Evolutionary conservation across 306 rosid genomes (phyloP), one percentile per base, ranked within the genome.

Genomic region (Fragaria vesca): DNA sequence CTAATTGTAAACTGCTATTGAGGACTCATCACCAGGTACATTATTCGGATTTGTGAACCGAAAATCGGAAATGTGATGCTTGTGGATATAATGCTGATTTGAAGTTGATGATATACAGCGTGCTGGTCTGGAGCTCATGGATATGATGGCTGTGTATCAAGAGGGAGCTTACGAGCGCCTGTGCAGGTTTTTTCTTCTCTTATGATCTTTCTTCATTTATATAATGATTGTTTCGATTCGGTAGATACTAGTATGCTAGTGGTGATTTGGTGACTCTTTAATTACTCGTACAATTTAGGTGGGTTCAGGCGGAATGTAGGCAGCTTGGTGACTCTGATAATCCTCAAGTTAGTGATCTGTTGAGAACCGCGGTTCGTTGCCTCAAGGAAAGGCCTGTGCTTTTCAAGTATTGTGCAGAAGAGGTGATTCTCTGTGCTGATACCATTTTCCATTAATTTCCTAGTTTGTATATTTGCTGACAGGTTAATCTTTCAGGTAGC

Each of bases 381-480:
- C 99, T 95, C 82, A 90, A 87, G 86, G 99, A 93, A 85, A 87
- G 99, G 76, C 92, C 97, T 60, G 90, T 90, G 69, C 99, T 95
- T 81, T 93, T 95, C 89, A 95, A 95, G 86, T 95, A 95, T 74
- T 95, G 99, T 85, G 97, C 99, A 60, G 99, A 95, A 86, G 99
- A 95, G 99, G 99, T 91, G 79, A 79, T 81, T 86, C 47, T 28
- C 26, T 61, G 6, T 45, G 78, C 32, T 17, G 2, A 46, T 57
- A 36, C 42, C 51, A 7, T 62, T 18, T 51, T 15, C 20, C 20
- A 15, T 70, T 36, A 10, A 61, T 72, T 61, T 60, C 72, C 10
- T 3, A 50, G 8, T 38, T 61, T 36, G 55, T 73, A 74, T 79
- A 6, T 8, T 74, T 30, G 54, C 43, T 18, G 38, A 45, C 71